These are phyloP conservation scores for Hypsizygus ulmarius DNA, from an alignment of 1,284 basidiomycete genomes.

Conservation along the genomic window DNA sequence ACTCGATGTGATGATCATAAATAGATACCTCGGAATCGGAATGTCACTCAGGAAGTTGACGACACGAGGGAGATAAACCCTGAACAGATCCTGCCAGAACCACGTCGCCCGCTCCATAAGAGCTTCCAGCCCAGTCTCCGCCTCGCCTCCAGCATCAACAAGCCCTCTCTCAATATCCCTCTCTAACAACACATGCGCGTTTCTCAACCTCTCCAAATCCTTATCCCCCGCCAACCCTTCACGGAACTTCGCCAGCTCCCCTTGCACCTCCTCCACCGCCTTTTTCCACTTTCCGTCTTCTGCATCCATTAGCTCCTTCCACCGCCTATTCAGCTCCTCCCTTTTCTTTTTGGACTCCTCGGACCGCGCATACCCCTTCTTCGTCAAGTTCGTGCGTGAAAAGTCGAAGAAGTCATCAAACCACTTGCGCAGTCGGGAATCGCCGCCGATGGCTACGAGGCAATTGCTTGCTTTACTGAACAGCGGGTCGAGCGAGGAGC, in stretches of 20 bases:
- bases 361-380: slow-evolving; percentile 49
- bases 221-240: slow-evolving; percentile 36
- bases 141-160: slow-evolving; percentile 34
- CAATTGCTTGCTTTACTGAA: slow-evolving; percentile 35
- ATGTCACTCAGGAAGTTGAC: slow-evolving; percentile 49
- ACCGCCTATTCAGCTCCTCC: slow-evolving; percentile 45
- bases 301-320: slow-evolving; percentile 45
- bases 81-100: slow-evolving; percentile 73
- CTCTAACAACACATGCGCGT: slow-evolving; percentile 47
- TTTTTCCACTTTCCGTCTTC: slow-evolving; percentile 51
- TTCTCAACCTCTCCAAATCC: slow-evolving; percentile 43
- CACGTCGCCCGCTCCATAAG: slow-evolving; percentile 58
- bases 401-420: slow-evolving; percentile 47
- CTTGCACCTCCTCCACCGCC: slow-evolving; percentile 43
- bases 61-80: slow-evolving; percentile 56
- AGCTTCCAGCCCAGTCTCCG: slow-evolving; percentile 43
- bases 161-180: slow-evolving; percentile 46
- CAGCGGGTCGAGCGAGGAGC: slow-evolving; percentile 41
- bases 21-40: slow-evolving; percentile 60
- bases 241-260: slow-evolving; percentile 42
- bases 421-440: slow-evolving; percentile 43
- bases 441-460: slow-evolving; percentile 43
- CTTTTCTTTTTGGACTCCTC: slow-evolving; percentile 42
- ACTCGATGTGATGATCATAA: background rate
- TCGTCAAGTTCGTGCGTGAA: slow-evolving; percentile 43